These are phyloP conservation scores for Kuraishia hungarica DNA, from an alignment of 805 yeast species.

Conservation along the genomic window DNA sequence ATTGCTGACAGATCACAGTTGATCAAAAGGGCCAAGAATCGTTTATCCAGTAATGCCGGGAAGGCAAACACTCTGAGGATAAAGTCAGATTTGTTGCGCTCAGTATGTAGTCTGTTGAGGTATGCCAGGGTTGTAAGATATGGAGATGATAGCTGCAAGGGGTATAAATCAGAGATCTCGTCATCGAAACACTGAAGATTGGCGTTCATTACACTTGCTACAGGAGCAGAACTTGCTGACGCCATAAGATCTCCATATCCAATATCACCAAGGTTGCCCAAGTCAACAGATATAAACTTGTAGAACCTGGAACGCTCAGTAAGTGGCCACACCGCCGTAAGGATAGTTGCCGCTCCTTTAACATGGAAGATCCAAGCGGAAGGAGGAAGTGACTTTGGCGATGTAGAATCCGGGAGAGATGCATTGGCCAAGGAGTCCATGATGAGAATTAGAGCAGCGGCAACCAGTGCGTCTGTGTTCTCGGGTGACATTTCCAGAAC, in stretches of 20 bases:
- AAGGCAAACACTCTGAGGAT: constrained; percentile 83
- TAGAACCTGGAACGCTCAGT: constrained; percentile 59
- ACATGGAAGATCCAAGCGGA: constrained; percentile 97
- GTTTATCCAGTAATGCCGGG: constrained; percentile 84
- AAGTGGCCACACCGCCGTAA: constrained; percentile 94
- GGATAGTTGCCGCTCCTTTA: constrained; percentile 91
- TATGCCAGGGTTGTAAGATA: constrained; percentile 83
- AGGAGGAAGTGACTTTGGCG: constrained; percentile 69
- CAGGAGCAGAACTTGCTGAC: background rate
- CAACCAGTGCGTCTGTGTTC: constrained; percentile 89
- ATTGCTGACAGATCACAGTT: constrained; percentile 82
- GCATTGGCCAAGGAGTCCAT: constrained; percentile 96
- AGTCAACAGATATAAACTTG: constrained; percentile 72
- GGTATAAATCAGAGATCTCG: constrained; percentile 77
- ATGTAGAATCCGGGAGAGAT: constrained; percentile 40
- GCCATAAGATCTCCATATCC: constrained; percentile 15
- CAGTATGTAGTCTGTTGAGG: constrained; percentile 74
- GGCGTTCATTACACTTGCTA: constrained; percentile 20
- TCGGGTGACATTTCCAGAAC: constrained; percentile 76
- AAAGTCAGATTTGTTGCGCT: constrained; percentile 77
- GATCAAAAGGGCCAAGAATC: constrained; percentile 68
- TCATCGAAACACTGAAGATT: constrained; percentile 78
- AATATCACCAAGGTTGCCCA: constrained; percentile 81
- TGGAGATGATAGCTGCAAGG: constrained; percentile 76
- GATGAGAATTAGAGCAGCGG: constrained; percentile 79